Conservation (phyloP, 441 rosid species). For the Metrosideros polymorpha region DNA sequence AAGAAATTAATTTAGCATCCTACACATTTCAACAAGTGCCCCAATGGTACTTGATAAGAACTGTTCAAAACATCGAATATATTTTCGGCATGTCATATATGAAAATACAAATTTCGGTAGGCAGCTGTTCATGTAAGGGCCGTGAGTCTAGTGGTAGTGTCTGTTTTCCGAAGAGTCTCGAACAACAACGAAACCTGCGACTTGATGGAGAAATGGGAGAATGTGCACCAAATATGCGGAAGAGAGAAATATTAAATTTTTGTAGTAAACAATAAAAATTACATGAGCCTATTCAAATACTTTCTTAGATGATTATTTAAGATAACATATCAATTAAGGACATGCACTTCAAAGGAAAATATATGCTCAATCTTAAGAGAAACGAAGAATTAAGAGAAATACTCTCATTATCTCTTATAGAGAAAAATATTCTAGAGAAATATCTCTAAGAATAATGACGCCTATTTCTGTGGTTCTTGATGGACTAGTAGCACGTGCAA, state of each 20-base stretch:
- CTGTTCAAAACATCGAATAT: not conserved
- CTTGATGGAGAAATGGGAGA: not conserved
- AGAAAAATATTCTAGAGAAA: not conserved
- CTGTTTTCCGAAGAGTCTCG: not conserved
- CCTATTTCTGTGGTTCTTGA: not conserved
- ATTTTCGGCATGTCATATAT: not conserved
- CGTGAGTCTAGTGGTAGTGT: accelerated
- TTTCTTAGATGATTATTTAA: not conserved
- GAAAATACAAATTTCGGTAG: not conserved
- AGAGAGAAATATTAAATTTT: not conserved
- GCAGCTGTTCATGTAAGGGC: not conserved
- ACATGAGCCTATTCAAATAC: not conserved
- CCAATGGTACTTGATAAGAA: not conserved
- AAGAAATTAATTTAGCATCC: not conserved
- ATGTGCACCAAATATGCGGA: not conserved
- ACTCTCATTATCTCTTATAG: not conserved
- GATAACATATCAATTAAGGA: not conserved
- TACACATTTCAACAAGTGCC: not conserved
- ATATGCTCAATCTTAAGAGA: not conserved
- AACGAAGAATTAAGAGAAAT: not conserved
- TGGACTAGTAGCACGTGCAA: not conserved
- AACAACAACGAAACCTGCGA: not conserved
- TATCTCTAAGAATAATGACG: not conserved
- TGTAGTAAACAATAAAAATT: not conserved
- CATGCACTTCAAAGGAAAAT: not conserved